Conservation (phyloP, 441 rosid species). For the Populus hybrid region DNA sequence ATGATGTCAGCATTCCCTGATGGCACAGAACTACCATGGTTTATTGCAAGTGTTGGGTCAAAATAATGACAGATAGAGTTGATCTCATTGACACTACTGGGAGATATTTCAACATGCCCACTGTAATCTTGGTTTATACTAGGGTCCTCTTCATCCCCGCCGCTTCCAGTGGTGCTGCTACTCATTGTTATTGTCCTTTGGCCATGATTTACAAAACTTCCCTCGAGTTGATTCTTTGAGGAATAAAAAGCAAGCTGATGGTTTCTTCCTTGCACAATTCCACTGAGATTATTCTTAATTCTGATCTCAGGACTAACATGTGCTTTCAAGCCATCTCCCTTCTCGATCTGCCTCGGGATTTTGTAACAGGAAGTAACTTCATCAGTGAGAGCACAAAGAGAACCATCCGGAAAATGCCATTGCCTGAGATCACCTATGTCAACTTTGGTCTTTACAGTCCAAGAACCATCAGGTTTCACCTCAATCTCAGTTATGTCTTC, state of each 20-base stretch:
- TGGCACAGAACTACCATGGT: conserved; percentile 35
- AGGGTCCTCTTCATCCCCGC: conserved; percentile 75
- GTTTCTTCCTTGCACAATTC: conserved; percentile 68
- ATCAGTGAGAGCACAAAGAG: conserved; percentile 37
- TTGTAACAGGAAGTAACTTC: conserved; percentile 38
- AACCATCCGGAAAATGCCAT: conserved; percentile 74
- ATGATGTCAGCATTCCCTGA: conserved; percentile 54
- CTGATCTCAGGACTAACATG: conserved; percentile 45
- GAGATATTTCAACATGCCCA: conserved; percentile 48
- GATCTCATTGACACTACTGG: conserved; percentile 52
- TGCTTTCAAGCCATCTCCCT: conserved; percentile 62
- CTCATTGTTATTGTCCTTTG: conserved; percentile 58
- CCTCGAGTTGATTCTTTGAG: conserved; percentile 41
- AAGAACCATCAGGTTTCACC: conserved; percentile 83
- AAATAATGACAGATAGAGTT: conserved; percentile 59
- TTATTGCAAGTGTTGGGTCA: conserved; percentile 39
- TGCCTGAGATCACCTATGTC: conserved; percentile 63
- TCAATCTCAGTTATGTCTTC: conserved; percentile 79
- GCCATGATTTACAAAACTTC: conserved; percentile 35
- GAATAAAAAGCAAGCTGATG: conserved; percentile 45
- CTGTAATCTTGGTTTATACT: conserved; percentile 78
- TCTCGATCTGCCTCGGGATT: conserved; percentile 41
- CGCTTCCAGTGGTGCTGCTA: conserved; percentile 74
- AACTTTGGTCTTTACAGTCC: conserved; percentile 70
- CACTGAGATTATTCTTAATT: conserved; percentile 62